Conservation (phyloP, 495 filamentous ascomycete species). For the Evernia prunastri region DNA sequence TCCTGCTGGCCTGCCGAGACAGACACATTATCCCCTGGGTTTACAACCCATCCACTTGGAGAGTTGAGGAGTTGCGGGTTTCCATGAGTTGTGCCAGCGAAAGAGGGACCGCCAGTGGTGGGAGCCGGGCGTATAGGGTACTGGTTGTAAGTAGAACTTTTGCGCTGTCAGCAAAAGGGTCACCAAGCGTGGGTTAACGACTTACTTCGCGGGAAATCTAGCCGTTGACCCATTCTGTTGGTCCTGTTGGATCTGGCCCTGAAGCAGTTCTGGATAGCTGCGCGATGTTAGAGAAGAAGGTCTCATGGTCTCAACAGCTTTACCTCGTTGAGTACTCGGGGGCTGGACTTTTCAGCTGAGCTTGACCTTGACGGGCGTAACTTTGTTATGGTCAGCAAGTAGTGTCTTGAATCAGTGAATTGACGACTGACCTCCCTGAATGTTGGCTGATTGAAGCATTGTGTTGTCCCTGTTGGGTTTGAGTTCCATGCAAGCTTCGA, state of each 20-base stretch:
- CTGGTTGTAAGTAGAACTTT: not conserved
- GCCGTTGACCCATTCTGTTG: not conserved
- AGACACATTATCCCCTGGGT: not conserved
- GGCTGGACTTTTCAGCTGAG: not conserved
- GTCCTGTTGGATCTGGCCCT: not conserved
- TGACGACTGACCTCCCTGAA: not conserved
- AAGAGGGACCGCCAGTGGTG: not conserved
- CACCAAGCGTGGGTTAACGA: not conserved
- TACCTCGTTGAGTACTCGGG: not conserved
- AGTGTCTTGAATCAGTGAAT: not conserved
- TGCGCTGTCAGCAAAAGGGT: not conserved
- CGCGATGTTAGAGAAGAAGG: not conserved
- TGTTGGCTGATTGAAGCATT: not conserved
- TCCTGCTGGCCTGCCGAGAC: not conserved
- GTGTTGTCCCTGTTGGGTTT: not conserved
- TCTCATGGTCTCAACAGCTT: not conserved
- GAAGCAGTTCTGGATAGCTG: not conserved
- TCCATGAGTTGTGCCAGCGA: not conserved
- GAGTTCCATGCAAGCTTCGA: not conserved
- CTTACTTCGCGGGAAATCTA: not conserved
- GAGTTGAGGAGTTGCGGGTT: not conserved
- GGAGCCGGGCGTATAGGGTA: not conserved
- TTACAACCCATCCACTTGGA: not conserved
- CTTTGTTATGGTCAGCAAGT: not conserved
- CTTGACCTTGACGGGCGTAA: not conserved